Percentiles rank a stretch among this genome's conserved stretches.
phyloP scores from a whole-genome alignment of 345 rosid genomes.

The Gossypium thurberi region DNA sequence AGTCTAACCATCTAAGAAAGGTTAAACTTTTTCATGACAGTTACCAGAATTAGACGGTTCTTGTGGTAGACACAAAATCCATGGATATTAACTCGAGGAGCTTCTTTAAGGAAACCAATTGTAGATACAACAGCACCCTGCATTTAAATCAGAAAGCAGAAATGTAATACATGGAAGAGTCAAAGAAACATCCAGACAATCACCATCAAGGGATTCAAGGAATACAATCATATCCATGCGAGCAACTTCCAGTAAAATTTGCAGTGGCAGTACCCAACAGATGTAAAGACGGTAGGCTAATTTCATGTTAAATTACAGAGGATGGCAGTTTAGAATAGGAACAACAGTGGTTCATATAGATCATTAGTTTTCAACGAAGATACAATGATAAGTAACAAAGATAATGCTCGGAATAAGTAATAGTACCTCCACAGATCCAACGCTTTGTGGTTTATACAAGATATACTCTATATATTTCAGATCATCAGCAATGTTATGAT shows the following conservation, averaged over 20 bases:
- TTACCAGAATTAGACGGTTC: slow-evolving; percentile 85
- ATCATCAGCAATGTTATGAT: slow-evolving; percentile 80
- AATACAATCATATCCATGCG: neutral
- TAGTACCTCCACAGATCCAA: slow-evolving; percentile 61
- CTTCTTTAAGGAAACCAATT: slow-evolving; percentile 88
- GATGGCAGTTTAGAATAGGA: neutral
- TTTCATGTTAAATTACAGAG: neutral
- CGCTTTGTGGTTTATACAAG: slow-evolving; percentile 69
- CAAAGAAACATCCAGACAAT: neutral
- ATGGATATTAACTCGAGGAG: slow-evolving; percentile 63
- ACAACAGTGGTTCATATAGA: neutral
- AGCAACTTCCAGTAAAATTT: neutral
- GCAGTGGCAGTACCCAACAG: neutral
- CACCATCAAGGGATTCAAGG: neutral
- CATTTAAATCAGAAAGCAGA: slow-evolving; percentile 16
- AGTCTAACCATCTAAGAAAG: neutral
- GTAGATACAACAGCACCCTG: slow-evolving; percentile 78
- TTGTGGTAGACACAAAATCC: slow-evolving; percentile 90
- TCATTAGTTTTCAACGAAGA: neutral
- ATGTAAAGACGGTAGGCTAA: neutral
- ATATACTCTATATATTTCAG: slow-evolving; percentile 74
- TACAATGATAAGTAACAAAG: neutral
- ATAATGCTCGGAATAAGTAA: neutral
- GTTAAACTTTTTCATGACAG: neutral
- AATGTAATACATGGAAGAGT: neutral